These are phyloP conservation scores for Cyberlindnera mrakii DNA, from an alignment of 805 yeast genomes.

Conservation along the genomic window DNA sequence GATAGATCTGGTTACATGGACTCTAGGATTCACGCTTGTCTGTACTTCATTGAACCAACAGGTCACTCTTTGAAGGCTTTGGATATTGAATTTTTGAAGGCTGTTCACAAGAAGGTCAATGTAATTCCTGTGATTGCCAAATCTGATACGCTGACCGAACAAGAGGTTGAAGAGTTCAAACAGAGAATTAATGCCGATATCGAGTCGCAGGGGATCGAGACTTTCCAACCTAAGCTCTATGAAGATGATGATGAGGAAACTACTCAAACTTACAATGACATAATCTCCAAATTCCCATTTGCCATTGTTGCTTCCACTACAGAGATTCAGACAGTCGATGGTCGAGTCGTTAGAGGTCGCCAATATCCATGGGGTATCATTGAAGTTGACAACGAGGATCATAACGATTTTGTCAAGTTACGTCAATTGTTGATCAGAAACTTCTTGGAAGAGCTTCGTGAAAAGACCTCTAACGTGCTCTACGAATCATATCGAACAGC, in stretches of 20 bases:
- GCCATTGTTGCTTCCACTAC: constrained; percentile 90
- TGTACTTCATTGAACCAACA: constrained; percentile 95
- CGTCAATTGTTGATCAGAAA: constrained; percentile 85
- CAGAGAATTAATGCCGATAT: constrained; percentile 73
- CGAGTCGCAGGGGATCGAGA: constrained; percentile 61
- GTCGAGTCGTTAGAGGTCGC: constrained; percentile 83
- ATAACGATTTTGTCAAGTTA: constrained; percentile 84
- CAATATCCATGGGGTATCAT: constrained; percentile 95
- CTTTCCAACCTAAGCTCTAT: constrained; percentile 72
- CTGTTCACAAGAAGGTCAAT: constrained; percentile 85
- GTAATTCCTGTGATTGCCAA: constrained; percentile 93
- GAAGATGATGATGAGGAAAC: constrained; percentile 86
- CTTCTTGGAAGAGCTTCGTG: constrained; percentile 90
- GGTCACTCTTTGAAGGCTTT: constrained; percentile 88
- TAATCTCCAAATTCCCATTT: constrained; percentile 75
- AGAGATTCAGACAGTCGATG: constrained; percentile 63
- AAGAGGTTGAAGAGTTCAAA: constrained; percentile 75
- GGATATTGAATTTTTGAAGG: constrained; percentile 83
- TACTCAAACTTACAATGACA: constrained; percentile 52
- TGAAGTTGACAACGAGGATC: constrained; percentile 91
- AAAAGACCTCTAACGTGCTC: constrained; percentile 64
- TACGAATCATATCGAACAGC: constrained; percentile 88
- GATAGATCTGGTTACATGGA: constrained; percentile 69
- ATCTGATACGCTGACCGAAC: constrained; percentile 87
- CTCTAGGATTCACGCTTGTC: constrained; percentile 84